Evolutionary conservation across 495 filamentous ascomycete genomes (phyloP), one percentile per base, ranked within the genome.

Genomic region (Xylaria acuta): DNA sequence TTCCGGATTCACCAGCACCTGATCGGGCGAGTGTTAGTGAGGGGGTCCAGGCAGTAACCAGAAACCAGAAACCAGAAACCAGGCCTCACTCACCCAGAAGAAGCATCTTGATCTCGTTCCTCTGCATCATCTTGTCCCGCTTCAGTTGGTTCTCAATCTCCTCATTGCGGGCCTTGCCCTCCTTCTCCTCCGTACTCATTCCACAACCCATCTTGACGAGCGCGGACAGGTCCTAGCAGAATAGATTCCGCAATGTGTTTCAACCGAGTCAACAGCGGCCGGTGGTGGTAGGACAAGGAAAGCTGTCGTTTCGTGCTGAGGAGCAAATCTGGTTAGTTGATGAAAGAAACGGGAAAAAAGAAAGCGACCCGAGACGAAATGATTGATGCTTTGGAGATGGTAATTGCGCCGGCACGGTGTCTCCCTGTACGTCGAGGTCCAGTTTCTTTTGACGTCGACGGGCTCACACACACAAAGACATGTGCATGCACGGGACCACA

Each of bases 171-270:
- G 93, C 91, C 92, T 97, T 98, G 84, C 96, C 97, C 94, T 99
- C 96, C 94, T 97, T 98, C 86, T 98, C 96, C 89, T 98, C 96
- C 77, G 97, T 97, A 80, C 97, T 98, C 94, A 97, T 97, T 83
- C 94, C 95, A 83, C 96, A 99, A 91, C 96, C 96, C 96, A 99
- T 99, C 75, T 88, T 94, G 93, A 79, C 88, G 81, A 65, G 66
- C 75, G 70, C 38, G 72, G 53, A 70, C 9, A 54, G 65, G 70
- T 54, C 71, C 74, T 72, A 72, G 38, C 63, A 47, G 40, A 41
- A 60, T 47, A 30, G 9, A 8, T 3, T n/a, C 41, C 32, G 63
- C 25, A 49, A 72, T 16, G 54, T 73, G 30, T 47, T 45, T 32
- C 56, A 70, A 49, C 38, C 36, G 40, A n/a, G 12, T 71, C 27